Evolutionary conservation across 192 early-diverging fungal species (phyloP).

Genomic region (Thamnidium elegans): DNA sequence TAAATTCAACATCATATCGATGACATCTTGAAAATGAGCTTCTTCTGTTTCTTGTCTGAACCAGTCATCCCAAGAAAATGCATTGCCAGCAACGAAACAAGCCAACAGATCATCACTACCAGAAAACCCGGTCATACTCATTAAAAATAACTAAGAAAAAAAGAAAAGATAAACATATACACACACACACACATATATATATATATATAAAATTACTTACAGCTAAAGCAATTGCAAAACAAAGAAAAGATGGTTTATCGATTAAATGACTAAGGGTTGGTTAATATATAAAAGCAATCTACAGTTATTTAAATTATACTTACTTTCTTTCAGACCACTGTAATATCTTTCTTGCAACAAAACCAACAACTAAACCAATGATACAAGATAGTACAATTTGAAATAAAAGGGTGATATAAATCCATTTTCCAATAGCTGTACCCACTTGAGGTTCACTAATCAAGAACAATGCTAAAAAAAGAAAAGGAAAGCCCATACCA

Average conservation of each 20-base stretch:
- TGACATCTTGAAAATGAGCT: conserved; percentile 83
- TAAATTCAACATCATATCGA: conserved; percentile 85
- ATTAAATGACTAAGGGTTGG: conserved; percentile 58
- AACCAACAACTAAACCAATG: conserved; percentile 74
- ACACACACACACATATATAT: no score
- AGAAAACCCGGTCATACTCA: conserved; percentile 67
- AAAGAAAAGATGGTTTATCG: conserved; percentile 84
- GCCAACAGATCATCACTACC: conserved; percentile 73
- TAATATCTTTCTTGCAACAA: conserved; percentile 60
- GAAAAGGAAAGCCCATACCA: conserved; percentile 79
- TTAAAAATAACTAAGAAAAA: conserved; percentile 47
- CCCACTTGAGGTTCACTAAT: conserved; percentile 52
- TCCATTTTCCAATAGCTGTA: conserved; percentile 71
- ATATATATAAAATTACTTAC: no score
- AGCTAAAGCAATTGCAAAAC: conserved; percentile 79
- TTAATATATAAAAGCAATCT: no score
- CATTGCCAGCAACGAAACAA: conserved; percentile 75
- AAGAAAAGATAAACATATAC: no score
- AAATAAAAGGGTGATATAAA: conserved; percentile 71
- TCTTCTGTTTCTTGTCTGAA: conserved; percentile 79
- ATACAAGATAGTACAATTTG: conserved; percentile 69
- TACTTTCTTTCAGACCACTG: conserved; percentile 59
- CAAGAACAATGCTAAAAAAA: conserved; percentile 74
- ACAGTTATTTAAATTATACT: background rate
- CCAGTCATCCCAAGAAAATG: conserved; percentile 91